phyloP scores from a whole-genome alignment of 1,284 basidiomycete species.

The Tilletia walkeri region DNA sequence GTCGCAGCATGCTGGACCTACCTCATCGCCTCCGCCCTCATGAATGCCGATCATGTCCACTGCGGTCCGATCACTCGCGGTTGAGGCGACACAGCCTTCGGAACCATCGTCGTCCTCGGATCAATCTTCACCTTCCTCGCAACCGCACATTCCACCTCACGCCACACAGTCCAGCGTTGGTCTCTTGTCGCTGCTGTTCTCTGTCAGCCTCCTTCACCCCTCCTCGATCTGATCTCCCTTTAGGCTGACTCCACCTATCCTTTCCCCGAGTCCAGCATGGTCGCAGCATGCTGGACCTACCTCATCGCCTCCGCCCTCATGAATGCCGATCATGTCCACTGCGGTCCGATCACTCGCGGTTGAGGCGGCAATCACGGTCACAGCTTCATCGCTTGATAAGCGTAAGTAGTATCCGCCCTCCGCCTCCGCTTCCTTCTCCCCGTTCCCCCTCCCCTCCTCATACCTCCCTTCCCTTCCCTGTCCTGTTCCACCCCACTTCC shows the following conservation, averaged over 20 bases:
- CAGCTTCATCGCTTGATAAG: no score
- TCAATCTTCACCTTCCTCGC: conserved; percentile 96
- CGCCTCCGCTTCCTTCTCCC: no score
- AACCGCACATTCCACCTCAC: conserved; percentile 92
- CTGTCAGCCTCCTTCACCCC: conserved; percentile 65
- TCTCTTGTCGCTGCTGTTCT: conserved; percentile 74
- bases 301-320: conserved; percentile 89
- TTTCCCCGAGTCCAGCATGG: conserved; percentile 74
- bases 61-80: conserved; percentile 84
- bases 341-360: conserved; percentile 79
- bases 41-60: conserved; percentile 76
- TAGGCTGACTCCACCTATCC: no score
- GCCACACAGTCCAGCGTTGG: conserved; percentile 80
- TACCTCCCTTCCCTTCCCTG: no score
- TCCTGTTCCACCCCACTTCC: no score
- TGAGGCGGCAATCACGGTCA: conserved; percentile 50
- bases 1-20: conserved; percentile 97
- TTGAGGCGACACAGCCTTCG: conserved; percentile 65
- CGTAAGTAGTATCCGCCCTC: no score
- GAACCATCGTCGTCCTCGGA: conserved; percentile 81
- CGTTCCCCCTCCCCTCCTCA: no score
- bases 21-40: conserved; percentile 87
- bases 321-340: conserved; percentile 78
- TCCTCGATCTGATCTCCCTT: conserved; percentile 54
- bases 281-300: conserved; percentile 94